Evolutionary conservation across 108 stramenopile genomes (phyloP).

Genomic region (Fragilariopsis cylindrus): DNA sequence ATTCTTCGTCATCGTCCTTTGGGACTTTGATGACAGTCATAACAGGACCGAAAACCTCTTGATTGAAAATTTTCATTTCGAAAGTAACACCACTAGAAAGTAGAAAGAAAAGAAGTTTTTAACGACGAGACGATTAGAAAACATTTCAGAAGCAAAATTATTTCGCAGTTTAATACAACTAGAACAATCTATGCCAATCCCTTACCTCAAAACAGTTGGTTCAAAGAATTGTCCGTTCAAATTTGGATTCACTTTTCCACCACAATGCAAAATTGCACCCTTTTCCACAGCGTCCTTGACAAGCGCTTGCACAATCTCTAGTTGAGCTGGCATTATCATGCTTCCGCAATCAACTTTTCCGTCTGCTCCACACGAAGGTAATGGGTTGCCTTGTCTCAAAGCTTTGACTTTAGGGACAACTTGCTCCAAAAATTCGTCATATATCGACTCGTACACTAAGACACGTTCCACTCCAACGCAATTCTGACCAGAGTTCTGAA

Average conservation of each 20-base stretch:
- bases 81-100: constrained; percentile 71
- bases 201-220: constrained; percentile 89
- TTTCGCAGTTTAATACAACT: no score
- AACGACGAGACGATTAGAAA: not conserved
- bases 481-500: constrained; percentile 98
- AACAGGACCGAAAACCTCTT: constrained; percentile 99
- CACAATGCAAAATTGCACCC: constrained; percentile 91
- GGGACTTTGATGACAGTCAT: constrained; percentile 95
- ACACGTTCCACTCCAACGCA: constrained; percentile 98
- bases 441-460: constrained; percentile 92
- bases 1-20: constrained; percentile 80
- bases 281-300: constrained; percentile 97
- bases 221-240: constrained; percentile 90
- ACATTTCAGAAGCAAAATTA: not conserved
- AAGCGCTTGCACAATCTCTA: constrained; percentile 80
- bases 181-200: not conserved
- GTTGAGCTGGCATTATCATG: constrained; percentile 87
- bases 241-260: constrained; percentile 79
- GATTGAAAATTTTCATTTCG: constrained; percentile 92
- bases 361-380: constrained; percentile 49
- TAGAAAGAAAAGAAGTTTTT: constrained; percentile 1
- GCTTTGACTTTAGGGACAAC: constrained; percentile 56
- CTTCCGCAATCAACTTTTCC: constrained; percentile 92
- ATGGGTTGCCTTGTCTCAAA: constrained; percentile 85
- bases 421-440: constrained; percentile 67